phyloP scores from a whole-genome alignment of 176 grass and related monocot genomes.

The Poa pratensis region DNA sequence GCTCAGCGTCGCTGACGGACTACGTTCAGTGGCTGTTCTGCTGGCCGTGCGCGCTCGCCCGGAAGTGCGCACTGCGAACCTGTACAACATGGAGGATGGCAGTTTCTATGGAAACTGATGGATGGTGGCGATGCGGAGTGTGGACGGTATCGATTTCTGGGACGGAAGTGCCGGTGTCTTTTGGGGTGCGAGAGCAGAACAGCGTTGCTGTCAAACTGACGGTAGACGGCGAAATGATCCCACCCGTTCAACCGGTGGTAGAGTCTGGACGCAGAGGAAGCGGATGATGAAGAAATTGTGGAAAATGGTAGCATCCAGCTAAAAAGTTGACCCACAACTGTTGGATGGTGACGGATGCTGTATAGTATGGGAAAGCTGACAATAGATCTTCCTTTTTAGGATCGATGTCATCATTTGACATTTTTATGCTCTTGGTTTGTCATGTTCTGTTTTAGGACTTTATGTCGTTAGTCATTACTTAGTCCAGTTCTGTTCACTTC shows the following conservation, averaged over 20 bases:
- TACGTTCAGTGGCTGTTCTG: constrained; percentile 78
- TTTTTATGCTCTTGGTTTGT: constrained; percentile 3
- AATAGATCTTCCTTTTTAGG: constrained; percentile 20
- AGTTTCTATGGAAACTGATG: constrained; percentile 50
- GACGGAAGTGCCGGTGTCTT: not conserved
- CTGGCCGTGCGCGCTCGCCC: constrained; percentile 78
- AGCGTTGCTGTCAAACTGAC: not conserved
- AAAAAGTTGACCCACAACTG: constrained; percentile 30
- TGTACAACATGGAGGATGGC: constrained; percentile 56
- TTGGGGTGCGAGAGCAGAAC: not conserved
- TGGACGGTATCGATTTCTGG: not conserved
- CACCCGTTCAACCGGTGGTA: constrained; percentile 54
- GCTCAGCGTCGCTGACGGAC: constrained; percentile 62
- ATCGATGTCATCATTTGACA: constrained; percentile 9
- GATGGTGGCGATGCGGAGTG: constrained; percentile 22
- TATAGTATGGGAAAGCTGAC: constrained; percentile 12
- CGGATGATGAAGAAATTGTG: not conserved
- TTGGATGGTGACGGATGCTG: constrained; percentile 28
- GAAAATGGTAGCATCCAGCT: constrained; percentile 36
- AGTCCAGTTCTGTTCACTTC: not conserved
- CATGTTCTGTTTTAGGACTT: not conserved
- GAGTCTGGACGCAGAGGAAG: constrained; percentile 25
- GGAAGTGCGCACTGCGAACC: constrained; percentile 89
- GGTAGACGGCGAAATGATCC: constrained; percentile 46
- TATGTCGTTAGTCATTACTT: not conserved